These are phyloP conservation scores for Peronospora belbahrii DNA, from an alignment of 352 stramenopile species.

Conservation along the genomic window DNA sequence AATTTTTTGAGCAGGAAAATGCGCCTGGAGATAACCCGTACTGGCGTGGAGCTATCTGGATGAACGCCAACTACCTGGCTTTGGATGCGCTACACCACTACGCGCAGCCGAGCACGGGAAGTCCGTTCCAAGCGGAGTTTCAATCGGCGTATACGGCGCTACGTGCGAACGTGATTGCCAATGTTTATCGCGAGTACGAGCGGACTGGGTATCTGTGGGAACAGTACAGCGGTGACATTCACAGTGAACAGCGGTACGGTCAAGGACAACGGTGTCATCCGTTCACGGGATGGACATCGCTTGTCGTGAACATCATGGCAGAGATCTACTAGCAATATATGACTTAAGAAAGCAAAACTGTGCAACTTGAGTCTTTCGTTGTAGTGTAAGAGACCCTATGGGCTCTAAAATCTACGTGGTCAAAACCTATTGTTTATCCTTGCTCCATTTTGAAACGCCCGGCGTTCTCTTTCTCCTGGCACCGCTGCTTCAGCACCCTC, in stretches of 20 bases:
- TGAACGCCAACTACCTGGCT: slow-evolving; percentile 91
- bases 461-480: too few species aligned
- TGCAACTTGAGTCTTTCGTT: too few species aligned
- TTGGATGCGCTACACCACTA: slow-evolving; percentile 82
- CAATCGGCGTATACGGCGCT: slow-evolving; percentile 36
- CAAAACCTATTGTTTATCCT: too few species aligned
- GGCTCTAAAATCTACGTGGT: too few species aligned
- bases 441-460: too few species aligned
- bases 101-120: slow-evolving; percentile 26
- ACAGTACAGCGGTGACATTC: slow-evolving; percentile 86
- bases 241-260: slow-evolving; percentile 41
- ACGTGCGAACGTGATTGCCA: slow-evolving; percentile 53
- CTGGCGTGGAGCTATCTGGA: slow-evolving; percentile 92
- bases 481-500: too few species aligned
- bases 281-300: slow-evolving; percentile 91
- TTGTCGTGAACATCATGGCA: slow-evolving; percentile 90
- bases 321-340: slow-evolving; percentile 76
- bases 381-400: too few species aligned
- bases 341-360: too few species aligned
- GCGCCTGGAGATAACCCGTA: slow-evolving; percentile 87
- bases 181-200: slow-evolving; percentile 75
- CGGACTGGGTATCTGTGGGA: slow-evolving; percentile 90
- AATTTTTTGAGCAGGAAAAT: slow-evolving; percentile 87
- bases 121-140: slow-evolving; percentile 42
- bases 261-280: slow-evolving; percentile 86